These are phyloP conservation scores for Talaromyces sp. DNA, from an alignment of 2,329 filamentous ascomycete species.

Conservation along the genomic window DNA sequence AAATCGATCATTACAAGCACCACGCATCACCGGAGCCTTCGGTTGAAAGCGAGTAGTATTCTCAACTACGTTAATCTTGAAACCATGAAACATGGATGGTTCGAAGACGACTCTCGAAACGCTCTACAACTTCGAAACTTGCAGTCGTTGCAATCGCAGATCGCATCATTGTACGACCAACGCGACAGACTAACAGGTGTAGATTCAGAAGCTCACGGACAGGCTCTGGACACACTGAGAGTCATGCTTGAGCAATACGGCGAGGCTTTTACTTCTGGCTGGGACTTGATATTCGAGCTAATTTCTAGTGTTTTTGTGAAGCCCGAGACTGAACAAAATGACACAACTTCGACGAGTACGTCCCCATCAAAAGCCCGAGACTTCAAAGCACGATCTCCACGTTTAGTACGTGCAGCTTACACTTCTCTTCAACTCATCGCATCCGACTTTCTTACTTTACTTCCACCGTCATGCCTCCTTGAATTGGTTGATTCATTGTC, in stretches of 20 bases:
- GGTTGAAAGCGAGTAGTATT: constrained; percentile 58
- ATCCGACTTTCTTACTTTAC: constrained; percentile 81
- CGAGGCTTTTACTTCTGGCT: constrained; percentile 75
- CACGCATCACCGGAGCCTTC: constrained; percentile 37
- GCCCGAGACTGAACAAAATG: constrained; percentile 31
- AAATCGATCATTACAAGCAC: constrained; percentile 44
- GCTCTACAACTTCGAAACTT: constrained; percentile 70
- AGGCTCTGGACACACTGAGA: constrained; percentile 74
- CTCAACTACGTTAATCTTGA: constrained; percentile 47
- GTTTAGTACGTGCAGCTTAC: constrained; percentile 81
- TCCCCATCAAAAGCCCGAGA: constrained; percentile 15
- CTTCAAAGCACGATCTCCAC: constrained; percentile 53
- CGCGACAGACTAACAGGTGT: constrained; percentile 57
- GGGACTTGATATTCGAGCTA: constrained; percentile 80
- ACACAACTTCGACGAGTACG: constrained; percentile 18
- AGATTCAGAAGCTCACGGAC: constrained; percentile 75
- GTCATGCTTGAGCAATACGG: constrained; percentile 83
- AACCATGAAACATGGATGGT: constrained; percentile 40
- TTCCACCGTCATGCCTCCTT: constrained; percentile 67
- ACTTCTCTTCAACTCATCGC: constrained; percentile 86
- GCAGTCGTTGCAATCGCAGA: constrained; percentile 59
- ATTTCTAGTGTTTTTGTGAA: constrained; percentile 73
- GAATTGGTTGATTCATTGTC: constrained; percentile 82
- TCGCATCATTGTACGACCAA: constrained; percentile 57
- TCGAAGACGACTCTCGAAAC: constrained; percentile 47